phyloP scores from a whole-genome alignment of 83 land plant genomes.

The Larix sibirica region DNA sequence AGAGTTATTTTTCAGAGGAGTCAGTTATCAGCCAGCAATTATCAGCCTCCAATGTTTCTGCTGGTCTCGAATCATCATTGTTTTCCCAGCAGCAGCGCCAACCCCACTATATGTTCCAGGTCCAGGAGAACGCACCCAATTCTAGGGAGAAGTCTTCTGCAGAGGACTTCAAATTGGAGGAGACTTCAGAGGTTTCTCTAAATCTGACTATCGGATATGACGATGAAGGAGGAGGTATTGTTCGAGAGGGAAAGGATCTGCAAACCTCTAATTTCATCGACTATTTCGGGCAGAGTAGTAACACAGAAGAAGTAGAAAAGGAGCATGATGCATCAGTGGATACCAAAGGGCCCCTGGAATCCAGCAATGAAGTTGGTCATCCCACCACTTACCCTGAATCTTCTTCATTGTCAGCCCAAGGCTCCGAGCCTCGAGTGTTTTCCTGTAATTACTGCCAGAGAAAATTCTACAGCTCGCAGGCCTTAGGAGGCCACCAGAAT shows the following conservation, averaged over 20 bases:
- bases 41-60: constrained; percentile 23
- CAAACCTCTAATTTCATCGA: constrained; percentile 10
- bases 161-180: not conserved
- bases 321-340: constrained; percentile 3
- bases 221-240: not conserved
- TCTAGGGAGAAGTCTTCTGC: constrained; percentile 3
- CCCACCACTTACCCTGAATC: not conserved
- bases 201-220: constrained; percentile 6
- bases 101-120: constrained; percentile 3
- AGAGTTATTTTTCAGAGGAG: constrained; percentile 14
- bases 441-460: constrained; percentile 52
- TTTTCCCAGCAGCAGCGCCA: not conserved
- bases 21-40: constrained; percentile 17
- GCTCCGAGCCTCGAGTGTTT: constrained; percentile 28
- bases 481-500: constrained; percentile 65
- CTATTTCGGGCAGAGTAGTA: not conserved
- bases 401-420: constrained; percentile 6
- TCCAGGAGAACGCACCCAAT: constrained; percentile 9
- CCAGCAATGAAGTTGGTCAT: constrained; percentile 11
- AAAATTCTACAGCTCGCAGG: constrained; percentile 57
- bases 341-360: constrained; percentile 7
- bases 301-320: not conserved
- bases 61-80: not conserved
- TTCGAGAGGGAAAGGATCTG: not conserved
- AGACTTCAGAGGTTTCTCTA: constrained; percentile 11